Evolutionary conservation across 139 green algal species (phyloP), one percentile per base, ranked within the genome.

Genomic region (Yamagishiella unicocca): DNA sequence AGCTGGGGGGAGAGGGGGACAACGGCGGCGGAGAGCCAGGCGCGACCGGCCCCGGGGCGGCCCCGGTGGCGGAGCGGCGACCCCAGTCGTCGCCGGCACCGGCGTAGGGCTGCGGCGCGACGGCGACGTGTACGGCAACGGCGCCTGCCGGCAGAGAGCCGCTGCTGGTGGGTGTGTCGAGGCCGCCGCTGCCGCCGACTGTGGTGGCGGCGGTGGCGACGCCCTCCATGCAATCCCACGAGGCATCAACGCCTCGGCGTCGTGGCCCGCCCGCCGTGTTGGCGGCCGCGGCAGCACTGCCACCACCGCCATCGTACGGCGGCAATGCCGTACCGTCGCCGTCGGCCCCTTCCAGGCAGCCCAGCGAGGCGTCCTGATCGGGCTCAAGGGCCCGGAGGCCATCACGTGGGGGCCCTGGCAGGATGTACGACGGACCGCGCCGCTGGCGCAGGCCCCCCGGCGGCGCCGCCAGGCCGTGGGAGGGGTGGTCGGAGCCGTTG

Each of bases 181-280:
- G 17, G 40, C 70, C 14, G 37, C 3, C 50, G 33, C 2, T 17
- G 25, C 19, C 50, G 27, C 1, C 76, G 22, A 19, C 22, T 4
- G 70, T 45, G 2, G 25, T 31, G 67, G 29, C 67, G 35, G 8
- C 75, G 37, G 9, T 7, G 75, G 31, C n/a, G 50, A 55, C 22
- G 42, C 79, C 79, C 31, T 85, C 79, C 79, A 85, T 85, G 79
- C 61, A 85, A 9, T 85, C 79, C 79, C 61, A 75, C 7, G 79
- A 85, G 2, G 37, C 38, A 17, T 55, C 37, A 17, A 3, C 40
- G 40, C 29, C 70, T 10, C 37, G 7, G 40, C 70, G 38, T 21
- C 70, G 70, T n/a, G 66, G 33, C 17, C 33, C 33, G 14, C 27
- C 54, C 76, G 38, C 54, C 76, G 37, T n/a, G n/a, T 37, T 38